Evolutionary conservation across 148 eudicot genomes (phyloP).

Genomic region (Mesembryanthemum crystallinum): DNA sequence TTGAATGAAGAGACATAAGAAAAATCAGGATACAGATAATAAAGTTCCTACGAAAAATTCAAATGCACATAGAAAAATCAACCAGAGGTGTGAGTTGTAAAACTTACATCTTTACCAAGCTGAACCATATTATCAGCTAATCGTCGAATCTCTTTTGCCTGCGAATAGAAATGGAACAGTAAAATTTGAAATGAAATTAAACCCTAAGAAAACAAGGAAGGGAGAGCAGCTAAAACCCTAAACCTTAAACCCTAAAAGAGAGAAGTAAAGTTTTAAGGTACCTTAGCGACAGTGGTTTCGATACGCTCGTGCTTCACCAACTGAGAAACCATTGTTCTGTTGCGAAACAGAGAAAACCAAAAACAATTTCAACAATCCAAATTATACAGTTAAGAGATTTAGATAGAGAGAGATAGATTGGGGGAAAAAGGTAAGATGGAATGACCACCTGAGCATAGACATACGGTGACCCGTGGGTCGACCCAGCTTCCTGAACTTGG

Average conservation of each 20-base stretch:
- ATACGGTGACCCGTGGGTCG: constrained; percentile 89
- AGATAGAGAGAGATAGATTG: not conserved
- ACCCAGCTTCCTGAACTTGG: constrained; percentile 88
- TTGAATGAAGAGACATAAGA: not conserved
- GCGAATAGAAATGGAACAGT: constrained; percentile 10
- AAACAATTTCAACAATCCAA: not conserved
- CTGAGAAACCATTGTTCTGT: constrained; percentile 95
- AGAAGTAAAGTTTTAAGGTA: constrained; percentile 8
- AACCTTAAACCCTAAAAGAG: constrained; percentile 18
- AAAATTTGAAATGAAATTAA: not conserved
- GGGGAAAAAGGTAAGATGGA: not conserved
- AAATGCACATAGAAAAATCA: not conserved
- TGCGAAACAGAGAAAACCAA: constrained; percentile 9
- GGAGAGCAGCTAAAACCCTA: constrained; percentile 21
- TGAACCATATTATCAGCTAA: constrained; percentile 97
- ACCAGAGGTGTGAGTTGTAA: not conserved
- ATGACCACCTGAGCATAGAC: constrained; percentile 75
- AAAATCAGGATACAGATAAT: not conserved
- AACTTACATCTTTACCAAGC: constrained; percentile 84
- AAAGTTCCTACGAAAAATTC: not conserved
- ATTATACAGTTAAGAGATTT: not conserved
- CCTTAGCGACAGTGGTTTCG: constrained; percentile 95
- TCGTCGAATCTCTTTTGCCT: constrained; percentile 95
- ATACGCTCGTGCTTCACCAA: constrained; percentile 90
- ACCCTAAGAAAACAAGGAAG: not conserved